Evolutionary conservation across 257 asterid genomes (phyloP).

Genomic region (Fraxinus anomala): DNA sequence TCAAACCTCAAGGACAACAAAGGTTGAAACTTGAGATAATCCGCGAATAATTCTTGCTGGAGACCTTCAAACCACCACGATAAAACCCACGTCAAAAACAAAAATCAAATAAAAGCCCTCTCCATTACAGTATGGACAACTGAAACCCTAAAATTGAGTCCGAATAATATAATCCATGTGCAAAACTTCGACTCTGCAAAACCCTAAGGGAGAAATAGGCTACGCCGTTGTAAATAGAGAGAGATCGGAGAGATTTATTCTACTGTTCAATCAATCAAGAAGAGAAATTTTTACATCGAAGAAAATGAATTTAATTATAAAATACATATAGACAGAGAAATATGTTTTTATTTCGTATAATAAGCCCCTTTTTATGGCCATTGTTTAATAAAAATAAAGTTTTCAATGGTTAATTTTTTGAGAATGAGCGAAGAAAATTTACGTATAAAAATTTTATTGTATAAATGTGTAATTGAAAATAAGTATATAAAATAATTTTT

Average conservation of each 20-base stretch:
- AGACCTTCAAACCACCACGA: not conserved
- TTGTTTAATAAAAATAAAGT: too few relatives aligned
- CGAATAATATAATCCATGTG: not conserved
- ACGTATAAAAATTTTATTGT: too few relatives aligned
- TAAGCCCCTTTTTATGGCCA: too few relatives aligned
- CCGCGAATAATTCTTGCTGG: not conserved
- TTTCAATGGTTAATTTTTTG: too few relatives aligned
- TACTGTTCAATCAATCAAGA: slow-evolving; percentile 7
- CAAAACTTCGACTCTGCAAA: not conserved
- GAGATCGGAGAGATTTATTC: slow-evolving; percentile 11
- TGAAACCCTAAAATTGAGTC: not conserved
- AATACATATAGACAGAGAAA: too few relatives aligned
- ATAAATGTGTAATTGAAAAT: too few relatives aligned
- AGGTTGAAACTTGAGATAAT: not conserved
- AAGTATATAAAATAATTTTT: too few relatives aligned
- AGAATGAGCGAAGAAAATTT: too few relatives aligned
- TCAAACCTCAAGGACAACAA: not conserved
- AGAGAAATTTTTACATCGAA: not conserved
- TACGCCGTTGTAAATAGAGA: not conserved
- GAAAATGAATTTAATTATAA: not conserved
- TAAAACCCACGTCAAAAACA: not conserved
- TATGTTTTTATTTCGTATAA: too few relatives aligned
- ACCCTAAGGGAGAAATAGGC: slow-evolving; percentile 1
- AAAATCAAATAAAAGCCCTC: not conserved
- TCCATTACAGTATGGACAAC: not conserved